Base-by-base conservation (phyloP, 768 basidiomycete species). In the Rhodotorula sphaerocarpa region DNA sequence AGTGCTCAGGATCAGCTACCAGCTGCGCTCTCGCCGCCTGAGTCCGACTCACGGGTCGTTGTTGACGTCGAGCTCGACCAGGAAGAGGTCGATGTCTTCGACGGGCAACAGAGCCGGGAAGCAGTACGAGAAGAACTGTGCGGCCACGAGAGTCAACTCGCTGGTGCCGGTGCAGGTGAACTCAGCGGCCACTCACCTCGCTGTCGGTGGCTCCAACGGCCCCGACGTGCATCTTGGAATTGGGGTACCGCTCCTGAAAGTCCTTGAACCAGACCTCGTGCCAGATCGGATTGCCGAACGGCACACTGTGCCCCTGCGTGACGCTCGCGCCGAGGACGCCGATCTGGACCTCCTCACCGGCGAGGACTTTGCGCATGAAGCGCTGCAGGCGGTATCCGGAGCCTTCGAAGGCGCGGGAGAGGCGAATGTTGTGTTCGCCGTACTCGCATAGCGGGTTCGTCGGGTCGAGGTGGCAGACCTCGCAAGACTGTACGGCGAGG, bases 261-360 rank as follows among this genome's bases (percentile, higher is more conserved):
- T 34, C 53, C 18, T 41, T 39, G 14, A 48, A 33, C 47, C 53
- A 62, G 2, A 31, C 28, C 5, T 46, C 23, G 12, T 30, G n/a
- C 47, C 57, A 62, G 10, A 48, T 45, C 23, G 42, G 51, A 5
- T 47, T 10, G 3, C 27, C 53, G 7, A 36, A 25, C 3, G 25
- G 23, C 15, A 57, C 4, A 2, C 57, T 54, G 39, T 67, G 61
- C 1, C 65, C 60, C 11, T 39, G 42, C 41, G 67, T 60, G 3
- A 67, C 69, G 12, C 57, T 61, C 15, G 69, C 71, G 11, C 71
- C 71, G 12, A 72, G 46, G 6, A 69, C 60, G 9, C 63, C 69
- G n/a, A 70, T 50, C 56, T 52, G 55, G 25, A 72, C 58, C 31
- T 43, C 28, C 47, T 72, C 64, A 5, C 69, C 69, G 25, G 58